Evolutionary conservation across 805 yeast genomes (phyloP).

Genomic region (Saccharomycodes ludwigii): DNA sequence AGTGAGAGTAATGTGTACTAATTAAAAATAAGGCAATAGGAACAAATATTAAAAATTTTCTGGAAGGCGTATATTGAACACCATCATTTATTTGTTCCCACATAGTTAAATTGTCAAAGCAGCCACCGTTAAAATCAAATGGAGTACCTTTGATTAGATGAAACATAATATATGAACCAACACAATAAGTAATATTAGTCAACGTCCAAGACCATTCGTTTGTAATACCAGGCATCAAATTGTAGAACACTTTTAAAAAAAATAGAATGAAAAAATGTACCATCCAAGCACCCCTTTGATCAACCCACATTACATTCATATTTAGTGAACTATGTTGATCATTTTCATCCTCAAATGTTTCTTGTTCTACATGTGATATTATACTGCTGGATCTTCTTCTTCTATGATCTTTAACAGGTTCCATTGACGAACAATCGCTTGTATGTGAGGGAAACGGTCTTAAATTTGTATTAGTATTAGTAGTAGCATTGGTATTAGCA

Average conservation of each 20-base stretch:
- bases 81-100: slow-evolving; percentile 97
- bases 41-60: slow-evolving; percentile 84
- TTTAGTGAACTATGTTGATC: slow-evolving; percentile 86
- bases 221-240: slow-evolving; percentile 67
- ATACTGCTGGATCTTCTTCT: slow-evolving; percentile 80
- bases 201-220: slow-evolving; percentile 87
- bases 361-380: slow-evolving; percentile 87
- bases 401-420: slow-evolving; percentile 26
- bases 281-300: slow-evolving; percentile 92
- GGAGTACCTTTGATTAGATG: slow-evolving; percentile 96
- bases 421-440: too few relatives aligned
- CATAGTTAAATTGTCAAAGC: slow-evolving; percentile 91
- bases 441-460: too few relatives aligned
- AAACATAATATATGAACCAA: slow-evolving; percentile 91
- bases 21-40: slow-evolving; percentile 79
- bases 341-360: slow-evolving; percentile 78
- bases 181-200: slow-evolving; percentile 79
- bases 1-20: slow-evolving; percentile 82
- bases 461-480: too few relatives aligned
- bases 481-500: too few relatives aligned
- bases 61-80: slow-evolving; percentile 93
- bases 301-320: slow-evolving; percentile 92
- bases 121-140: slow-evolving; percentile 92
- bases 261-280: slow-evolving; percentile 77
- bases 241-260: slow-evolving; percentile 63